These are phyloP conservation scores for Entonaema liquescens DNA, from an alignment of 495 filamentous ascomycete species.

Conservation along the genomic window DNA sequence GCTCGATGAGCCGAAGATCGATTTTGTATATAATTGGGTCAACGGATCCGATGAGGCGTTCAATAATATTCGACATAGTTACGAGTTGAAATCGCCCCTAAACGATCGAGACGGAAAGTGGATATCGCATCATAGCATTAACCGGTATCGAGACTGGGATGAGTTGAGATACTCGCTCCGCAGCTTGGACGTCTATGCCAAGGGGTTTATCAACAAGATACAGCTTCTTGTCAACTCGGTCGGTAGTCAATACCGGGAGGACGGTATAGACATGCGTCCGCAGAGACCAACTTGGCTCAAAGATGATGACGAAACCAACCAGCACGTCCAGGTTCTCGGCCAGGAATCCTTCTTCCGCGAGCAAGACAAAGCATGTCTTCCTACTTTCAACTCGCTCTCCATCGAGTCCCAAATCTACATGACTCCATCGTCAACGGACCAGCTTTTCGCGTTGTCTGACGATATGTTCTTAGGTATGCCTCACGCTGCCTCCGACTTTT, in stretches of 20 bases:
- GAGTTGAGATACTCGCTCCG: slow-evolving; percentile 55
- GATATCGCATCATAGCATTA: slow-evolving; percentile 52
- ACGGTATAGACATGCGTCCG: slow-evolving; percentile 40
- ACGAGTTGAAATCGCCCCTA: slow-evolving; percentile 51
- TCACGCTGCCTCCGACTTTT: slow-evolving; percentile 54
- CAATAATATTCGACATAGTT: slow-evolving; percentile 46
- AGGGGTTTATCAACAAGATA: slow-evolving; percentile 52
- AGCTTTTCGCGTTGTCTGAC: slow-evolving; percentile 54
- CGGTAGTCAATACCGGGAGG: slow-evolving; percentile 27
- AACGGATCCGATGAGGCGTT: slow-evolving; percentile 54
- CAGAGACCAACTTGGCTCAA: slow-evolving; percentile 52
- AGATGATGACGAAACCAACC: slow-evolving; percentile 39
- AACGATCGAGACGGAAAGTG: slow-evolving; percentile 53
- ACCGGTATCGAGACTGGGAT: slow-evolving; percentile 57
- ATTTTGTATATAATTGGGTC: slow-evolving; percentile 58
- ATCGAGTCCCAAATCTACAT: slow-evolving; percentile 56
- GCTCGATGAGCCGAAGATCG: slow-evolving; percentile 53
- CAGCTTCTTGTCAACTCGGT: slow-evolving; percentile 55
- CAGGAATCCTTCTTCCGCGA: slow-evolving; percentile 57
- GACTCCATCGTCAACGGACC: slow-evolving; percentile 43
- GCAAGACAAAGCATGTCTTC: slow-evolving; percentile 49
- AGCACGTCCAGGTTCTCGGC: slow-evolving; percentile 49
- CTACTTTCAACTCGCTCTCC: slow-evolving; percentile 55
- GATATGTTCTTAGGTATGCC: slow-evolving; percentile 55
- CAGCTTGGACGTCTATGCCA: slow-evolving; percentile 52